Percentiles rank a stretch among this genome's conserved stretches.
phyloP scores from a whole-genome alignment of 805 yeast genomes.

The Myxozyma mucilagina region DNA sequence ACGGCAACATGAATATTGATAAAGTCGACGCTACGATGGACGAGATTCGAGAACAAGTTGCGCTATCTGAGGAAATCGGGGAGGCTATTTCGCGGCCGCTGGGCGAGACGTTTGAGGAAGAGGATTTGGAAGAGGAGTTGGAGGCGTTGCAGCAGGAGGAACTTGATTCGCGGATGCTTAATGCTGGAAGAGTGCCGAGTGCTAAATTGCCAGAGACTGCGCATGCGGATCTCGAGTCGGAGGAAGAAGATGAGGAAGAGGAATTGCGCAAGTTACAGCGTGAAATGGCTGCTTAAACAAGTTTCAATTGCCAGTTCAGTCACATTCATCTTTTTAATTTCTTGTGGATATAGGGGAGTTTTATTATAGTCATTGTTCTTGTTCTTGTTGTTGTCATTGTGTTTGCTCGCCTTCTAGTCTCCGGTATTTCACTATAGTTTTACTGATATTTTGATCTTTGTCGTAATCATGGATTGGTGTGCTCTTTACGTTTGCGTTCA shows the following conservation, averaged over 20 bases:
- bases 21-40: slow-evolving; percentile 98
- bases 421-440: background rate
- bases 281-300: slow-evolving; percentile 45
- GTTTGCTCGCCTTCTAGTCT: slow-evolving; percentile 1
- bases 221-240: slow-evolving; percentile 32
- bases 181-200: slow-evolving; percentile 31
- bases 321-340: background rate
- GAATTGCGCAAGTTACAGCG: slow-evolving; percentile 47
- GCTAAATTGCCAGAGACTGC: slow-evolving; percentile 39
- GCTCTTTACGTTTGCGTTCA: background rate
- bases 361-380: background rate
- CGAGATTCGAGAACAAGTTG: slow-evolving; percentile 95
- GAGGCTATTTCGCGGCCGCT: slow-evolving; percentile 95
- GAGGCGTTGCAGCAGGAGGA: slow-evolving; percentile 85
- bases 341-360: slow-evolving; percentile 13
- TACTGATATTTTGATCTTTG: background rate
- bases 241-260: slow-evolving; percentile 46
- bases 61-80: slow-evolving; percentile 88
- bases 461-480: slow-evolving; percentile 7
- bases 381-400: background rate
- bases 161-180: slow-evolving; percentile 56
- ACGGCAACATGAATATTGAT: slow-evolving; percentile 91
- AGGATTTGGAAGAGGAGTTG: slow-evolving; percentile 93
- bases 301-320: background rate
- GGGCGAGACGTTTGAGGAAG: slow-evolving; percentile 59